Conservation (phyloP, 148 eudicot species). For the Rhododendron simsii region DNA sequence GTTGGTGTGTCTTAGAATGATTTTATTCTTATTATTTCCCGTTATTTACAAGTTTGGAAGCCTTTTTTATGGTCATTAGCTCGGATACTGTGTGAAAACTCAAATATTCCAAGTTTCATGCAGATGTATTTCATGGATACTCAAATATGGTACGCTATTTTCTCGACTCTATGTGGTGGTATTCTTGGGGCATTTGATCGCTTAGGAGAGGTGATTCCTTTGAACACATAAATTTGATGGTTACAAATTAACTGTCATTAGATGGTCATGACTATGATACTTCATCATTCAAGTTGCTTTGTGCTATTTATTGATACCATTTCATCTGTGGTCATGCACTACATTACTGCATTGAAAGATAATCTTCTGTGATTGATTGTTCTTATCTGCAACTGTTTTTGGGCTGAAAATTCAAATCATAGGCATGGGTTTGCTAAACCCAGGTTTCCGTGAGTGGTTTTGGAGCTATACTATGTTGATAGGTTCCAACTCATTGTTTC, state of each 20-base stretch:
- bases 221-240: not conserved
- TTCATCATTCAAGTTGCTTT: slow-evolving; percentile 6
- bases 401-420: not conserved
- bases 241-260: not conserved
- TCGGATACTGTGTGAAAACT: not conserved
- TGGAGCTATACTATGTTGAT: not conserved
- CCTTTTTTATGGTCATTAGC: not conserved
- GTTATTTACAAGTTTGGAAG: not conserved
- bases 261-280: not conserved
- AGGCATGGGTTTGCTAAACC: not conserved
- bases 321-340: not conserved
- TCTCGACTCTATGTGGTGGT: slow-evolving; percentile 67
- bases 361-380: not conserved
- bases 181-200: slow-evolving; percentile 65
- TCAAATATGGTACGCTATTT: slow-evolving; percentile 72
- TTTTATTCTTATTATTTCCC: not conserved
- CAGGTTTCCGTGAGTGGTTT: not conserved
- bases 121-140: slow-evolving; percentile 78
- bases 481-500: not conserved
- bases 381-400: not conserved
- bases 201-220: slow-evolving; percentile 62
- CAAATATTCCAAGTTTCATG: not conserved
- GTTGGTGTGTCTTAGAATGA: slow-evolving; percentile 34
- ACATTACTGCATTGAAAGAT: not conserved
- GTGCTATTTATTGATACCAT: not conserved